A percentile compares a stretch with the other conserved stretches of the same genome.
phyloP scores from a whole-genome alignment of 2,329 filamentous ascomycete species.

The Teratosphaeriaceae sp. region DNA sequence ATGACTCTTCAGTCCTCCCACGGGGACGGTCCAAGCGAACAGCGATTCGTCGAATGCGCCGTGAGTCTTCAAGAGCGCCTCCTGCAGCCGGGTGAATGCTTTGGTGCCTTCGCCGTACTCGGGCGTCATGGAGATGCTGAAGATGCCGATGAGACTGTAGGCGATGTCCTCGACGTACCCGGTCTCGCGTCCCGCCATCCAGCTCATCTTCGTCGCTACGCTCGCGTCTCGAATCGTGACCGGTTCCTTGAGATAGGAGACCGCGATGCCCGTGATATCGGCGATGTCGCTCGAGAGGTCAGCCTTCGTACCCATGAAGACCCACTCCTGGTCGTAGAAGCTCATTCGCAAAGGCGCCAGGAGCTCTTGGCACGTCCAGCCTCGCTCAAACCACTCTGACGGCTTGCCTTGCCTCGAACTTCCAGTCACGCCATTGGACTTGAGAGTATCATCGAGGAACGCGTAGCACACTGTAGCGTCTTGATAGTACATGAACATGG shows the following conservation, averaged over 20 bases:
- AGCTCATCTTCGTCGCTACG: neutral
- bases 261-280: neutral
- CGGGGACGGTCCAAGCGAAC: conserved; percentile 3
- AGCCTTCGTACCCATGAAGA: neutral
- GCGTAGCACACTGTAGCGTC: neutral
- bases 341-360: neutral
- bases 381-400: neutral
- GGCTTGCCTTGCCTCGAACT: neutral
- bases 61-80: neutral
- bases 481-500: neutral
- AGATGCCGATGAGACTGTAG: conserved; percentile 24
- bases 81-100: conserved; percentile 5
- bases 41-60: conserved; percentile 2
- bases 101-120: conserved; percentile 31
- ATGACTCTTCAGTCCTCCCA: no score
- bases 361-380: no score
- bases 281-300: neutral
- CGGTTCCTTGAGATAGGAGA: neutral
- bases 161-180: conserved; percentile 8
- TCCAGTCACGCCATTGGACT: neutral
- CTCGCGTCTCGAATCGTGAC: neutral
- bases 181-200: conserved; percentile 7
- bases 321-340: neutral
- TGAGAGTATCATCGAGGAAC: neutral
- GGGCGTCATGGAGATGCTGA: conserved; percentile 38